phyloP scores from a whole-genome alignment of 75 land plant species.

The Pseudotsuga menziesii region DNA sequence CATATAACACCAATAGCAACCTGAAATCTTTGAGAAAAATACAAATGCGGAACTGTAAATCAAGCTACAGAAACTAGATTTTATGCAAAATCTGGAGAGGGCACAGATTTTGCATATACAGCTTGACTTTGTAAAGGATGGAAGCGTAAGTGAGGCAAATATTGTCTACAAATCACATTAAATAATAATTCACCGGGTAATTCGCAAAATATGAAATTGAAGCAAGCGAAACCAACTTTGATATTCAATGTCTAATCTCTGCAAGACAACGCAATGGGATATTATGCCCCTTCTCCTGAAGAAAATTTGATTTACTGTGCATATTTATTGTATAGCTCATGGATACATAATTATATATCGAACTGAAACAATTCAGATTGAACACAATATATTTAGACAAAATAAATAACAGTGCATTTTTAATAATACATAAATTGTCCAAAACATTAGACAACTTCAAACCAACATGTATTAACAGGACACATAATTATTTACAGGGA shows the following conservation, averaged over 20 bases:
- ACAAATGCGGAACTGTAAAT: neutral
- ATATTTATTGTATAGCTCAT: no score
- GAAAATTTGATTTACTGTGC: neutral
- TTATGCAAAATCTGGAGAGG: neutral
- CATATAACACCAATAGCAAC: no score
- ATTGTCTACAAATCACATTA: neutral
- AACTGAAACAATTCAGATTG: neutral
- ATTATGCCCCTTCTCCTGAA: neutral
- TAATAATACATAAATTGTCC: neutral
- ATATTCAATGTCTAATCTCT: neutral
- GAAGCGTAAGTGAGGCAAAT: neutral
- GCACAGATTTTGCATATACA: neutral
- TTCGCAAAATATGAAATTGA: neutral
- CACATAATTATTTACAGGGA: slow-evolving; percentile 4
- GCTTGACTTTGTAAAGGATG: neutral
- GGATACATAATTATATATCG: neutral
- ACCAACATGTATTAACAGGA: slow-evolving; percentile 7
- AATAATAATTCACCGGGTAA: neutral
- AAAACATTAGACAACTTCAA: neutral
- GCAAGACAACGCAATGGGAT: neutral
- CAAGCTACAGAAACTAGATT: neutral
- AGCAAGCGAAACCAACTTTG: neutral
- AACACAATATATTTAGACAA: neutral
- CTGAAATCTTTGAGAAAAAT: no score
- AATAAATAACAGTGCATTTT: slow-evolving; percentile 1